These are phyloP conservation scores for Blastobotrys mokoenaii DNA, from an alignment of 805 yeast genomes.

Conservation along the genomic window DNA sequence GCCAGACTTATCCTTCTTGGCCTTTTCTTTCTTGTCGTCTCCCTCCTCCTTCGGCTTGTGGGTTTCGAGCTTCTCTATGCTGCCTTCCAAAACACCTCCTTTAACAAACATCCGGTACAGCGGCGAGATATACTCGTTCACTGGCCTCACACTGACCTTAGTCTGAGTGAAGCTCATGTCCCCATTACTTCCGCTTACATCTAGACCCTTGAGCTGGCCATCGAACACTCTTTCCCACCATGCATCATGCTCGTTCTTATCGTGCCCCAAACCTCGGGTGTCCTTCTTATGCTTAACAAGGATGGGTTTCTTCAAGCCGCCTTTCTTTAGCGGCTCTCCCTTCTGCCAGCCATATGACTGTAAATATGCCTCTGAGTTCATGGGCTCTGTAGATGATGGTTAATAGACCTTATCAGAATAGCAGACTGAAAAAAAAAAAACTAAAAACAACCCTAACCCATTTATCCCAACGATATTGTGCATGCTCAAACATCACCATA, in stretches of 20 bases:
- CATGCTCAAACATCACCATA: no score
- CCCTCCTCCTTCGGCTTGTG: constrained; percentile 4
- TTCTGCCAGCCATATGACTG: constrained; percentile 83
- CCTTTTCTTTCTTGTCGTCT: constrained; percentile 25
- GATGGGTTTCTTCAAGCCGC: constrained; percentile 78
- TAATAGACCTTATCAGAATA: neutral
- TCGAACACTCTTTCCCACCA: constrained; percentile 98
- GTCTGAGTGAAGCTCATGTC: constrained; percentile 48
- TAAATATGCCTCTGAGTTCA: constrained; percentile 72
- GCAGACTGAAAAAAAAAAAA: neutral
- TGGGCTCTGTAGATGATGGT: constrained; percentile 21
- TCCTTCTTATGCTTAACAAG: constrained; percentile 86
- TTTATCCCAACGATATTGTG: no score
- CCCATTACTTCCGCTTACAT: constrained; percentile 34
- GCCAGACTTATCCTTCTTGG: constrained; percentile 19
- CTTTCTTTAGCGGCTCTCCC: constrained; percentile 75
- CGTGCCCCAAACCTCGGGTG: constrained; percentile 81
- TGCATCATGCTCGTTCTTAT: constrained; percentile 64
- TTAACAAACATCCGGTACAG: constrained; percentile 77
- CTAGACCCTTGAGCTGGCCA: constrained; percentile 77
- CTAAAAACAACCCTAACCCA: neutral
- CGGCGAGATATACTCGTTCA: constrained; percentile 52
- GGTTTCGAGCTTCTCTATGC: constrained; percentile 9
- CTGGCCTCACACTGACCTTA: constrained; percentile 37
- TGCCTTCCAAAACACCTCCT: constrained; percentile 77